Percentiles rank a stretch among this genome's conserved stretches.
phyloP scores from a whole-genome alignment of 495 filamentous ascomycete species.

The Cercophora scortea region DNA sequence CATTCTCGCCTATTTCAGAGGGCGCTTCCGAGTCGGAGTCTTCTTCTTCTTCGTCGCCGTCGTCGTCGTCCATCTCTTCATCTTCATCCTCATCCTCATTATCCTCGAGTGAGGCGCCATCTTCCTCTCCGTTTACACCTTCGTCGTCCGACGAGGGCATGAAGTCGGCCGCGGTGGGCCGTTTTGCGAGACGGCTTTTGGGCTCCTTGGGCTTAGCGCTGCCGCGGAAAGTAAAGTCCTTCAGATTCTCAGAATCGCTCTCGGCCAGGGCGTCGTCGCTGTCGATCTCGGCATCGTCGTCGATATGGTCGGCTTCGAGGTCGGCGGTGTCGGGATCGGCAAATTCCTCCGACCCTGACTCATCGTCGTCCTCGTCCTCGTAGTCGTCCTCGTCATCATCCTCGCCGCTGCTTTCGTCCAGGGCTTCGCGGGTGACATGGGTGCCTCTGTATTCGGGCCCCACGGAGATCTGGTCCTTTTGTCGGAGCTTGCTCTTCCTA shows the following conservation, averaged over 20 bases:
- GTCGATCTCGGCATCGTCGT: conserved; percentile 49
- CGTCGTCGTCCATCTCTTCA: conserved; percentile 31
- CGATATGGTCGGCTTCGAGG: conserved; percentile 37
- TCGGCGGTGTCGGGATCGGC: conserved; percentile 39
- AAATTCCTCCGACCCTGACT: conserved; percentile 32
- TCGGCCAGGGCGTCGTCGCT: conserved; percentile 55
- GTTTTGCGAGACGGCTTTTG: conserved; percentile 20
- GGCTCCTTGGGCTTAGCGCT: conserved; percentile 37
- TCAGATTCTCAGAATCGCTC: conserved; percentile 54
- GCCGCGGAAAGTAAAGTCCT: conserved; percentile 44
- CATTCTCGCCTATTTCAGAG: conserved; percentile 31
- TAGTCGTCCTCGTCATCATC: conserved; percentile 33
- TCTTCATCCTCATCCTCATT: conserved; percentile 17
- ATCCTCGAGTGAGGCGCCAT: neutral
- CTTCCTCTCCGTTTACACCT: conserved; percentile 2
- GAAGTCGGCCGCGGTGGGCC: conserved; percentile 42
- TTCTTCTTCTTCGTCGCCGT: conserved; percentile 15
- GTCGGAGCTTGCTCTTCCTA: conserved; percentile 80
- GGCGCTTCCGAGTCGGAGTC: conserved; percentile 12
- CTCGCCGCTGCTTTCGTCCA: conserved; percentile 42
- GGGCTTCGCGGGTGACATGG: conserved; percentile 63
- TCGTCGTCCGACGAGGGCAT: conserved; percentile 41
- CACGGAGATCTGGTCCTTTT: conserved; percentile 53
- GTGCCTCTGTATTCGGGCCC: conserved; percentile 81
- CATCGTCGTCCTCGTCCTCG: conserved; percentile 24